Evolutionary conservation across 768 basidiomycete genomes (phyloP), one percentile per base, ranked within the genome.

Genomic region (Tricholoma saponaceum): DNA sequence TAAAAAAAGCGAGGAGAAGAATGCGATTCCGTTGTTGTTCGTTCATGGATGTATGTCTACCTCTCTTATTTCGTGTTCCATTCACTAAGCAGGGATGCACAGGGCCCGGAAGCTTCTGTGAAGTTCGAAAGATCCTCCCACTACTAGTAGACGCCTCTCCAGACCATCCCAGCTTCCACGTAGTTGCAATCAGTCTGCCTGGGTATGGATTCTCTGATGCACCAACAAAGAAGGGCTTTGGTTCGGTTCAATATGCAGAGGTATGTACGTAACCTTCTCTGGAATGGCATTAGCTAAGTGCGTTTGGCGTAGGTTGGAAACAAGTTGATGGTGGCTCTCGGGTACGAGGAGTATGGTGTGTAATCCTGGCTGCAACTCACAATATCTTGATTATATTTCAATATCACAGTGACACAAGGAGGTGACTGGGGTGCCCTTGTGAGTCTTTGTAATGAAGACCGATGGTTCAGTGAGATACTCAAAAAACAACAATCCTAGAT

Each of bases 81-180:
- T 39, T 37, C 13, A 18, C 9, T 1, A 25, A 2, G n/a, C 32
- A 9, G 43, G 8, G 26, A 28, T 41, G n/a, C 10, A 12, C 56
- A 85, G 85, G 86, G 86, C 84, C 85, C 0, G 85, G 85, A 54
- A 75, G 78, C 55, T 83, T 85, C 63, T 59, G 79, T 5, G 86
- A 88, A 70, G 80, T 78, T 8, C 67, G 72, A 55, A 87, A 86
- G 69, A 67, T 87, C 3, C 70, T 87, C 0, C 81, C 85, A 0
- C 63, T 85, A 14, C 70, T 89, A 53, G 72, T 77, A 0, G 64
- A 74, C 13, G 70, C 70, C 0, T 74, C 78, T 3, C 55, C 73
- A 0, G 74, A 80, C 5, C 66, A 74, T 53, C 85, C 84, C 2
- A 80, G 77, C 51, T 87, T 89, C 72, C 86, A 87, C 57, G 83